Conservation (phyloP, 176 grass and related monocot genomes). For the Secale cereale region DNA sequence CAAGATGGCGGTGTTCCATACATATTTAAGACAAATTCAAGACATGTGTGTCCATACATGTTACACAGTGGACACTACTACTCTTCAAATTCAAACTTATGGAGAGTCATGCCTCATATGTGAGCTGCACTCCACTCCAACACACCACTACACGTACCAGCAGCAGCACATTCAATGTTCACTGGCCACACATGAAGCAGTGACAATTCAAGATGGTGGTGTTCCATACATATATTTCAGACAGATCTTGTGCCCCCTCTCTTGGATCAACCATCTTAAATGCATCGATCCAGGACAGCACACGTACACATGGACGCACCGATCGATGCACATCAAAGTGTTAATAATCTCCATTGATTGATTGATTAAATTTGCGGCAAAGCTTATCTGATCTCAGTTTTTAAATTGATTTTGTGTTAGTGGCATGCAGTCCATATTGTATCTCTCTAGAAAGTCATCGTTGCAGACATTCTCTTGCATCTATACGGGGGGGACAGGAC, state of each 20-base stretch:
- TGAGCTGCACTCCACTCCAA: background rate
- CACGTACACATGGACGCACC: background rate
- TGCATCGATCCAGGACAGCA: background rate
- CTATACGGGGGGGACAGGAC: background rate
- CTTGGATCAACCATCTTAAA: background rate
- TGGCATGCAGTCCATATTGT: too few relatives aligned
- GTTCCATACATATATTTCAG: background rate
- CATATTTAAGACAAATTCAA: too few relatives aligned
- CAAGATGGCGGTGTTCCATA: background rate
- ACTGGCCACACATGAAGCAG: background rate
- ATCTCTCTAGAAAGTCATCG: background rate
- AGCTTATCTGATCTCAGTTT: background rate
- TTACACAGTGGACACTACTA: too few relatives aligned
- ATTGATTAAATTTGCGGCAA: background rate
- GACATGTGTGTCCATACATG: background rate
- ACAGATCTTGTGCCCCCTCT: background rate
- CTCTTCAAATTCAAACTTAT: background rate
- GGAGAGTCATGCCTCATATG: background rate
- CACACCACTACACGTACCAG: background rate
- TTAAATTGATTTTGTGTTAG: background rate
- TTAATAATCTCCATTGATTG: background rate
- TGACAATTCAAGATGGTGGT: background rate
- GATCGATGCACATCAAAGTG: background rate
- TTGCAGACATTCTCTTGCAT: background rate
- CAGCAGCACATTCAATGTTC: background rate